Evolutionary conservation across 75 land plant genomes (phyloP), one percentile per base, ranked within the genome.

Genomic region (Selaginella moellendorffii): DNA sequence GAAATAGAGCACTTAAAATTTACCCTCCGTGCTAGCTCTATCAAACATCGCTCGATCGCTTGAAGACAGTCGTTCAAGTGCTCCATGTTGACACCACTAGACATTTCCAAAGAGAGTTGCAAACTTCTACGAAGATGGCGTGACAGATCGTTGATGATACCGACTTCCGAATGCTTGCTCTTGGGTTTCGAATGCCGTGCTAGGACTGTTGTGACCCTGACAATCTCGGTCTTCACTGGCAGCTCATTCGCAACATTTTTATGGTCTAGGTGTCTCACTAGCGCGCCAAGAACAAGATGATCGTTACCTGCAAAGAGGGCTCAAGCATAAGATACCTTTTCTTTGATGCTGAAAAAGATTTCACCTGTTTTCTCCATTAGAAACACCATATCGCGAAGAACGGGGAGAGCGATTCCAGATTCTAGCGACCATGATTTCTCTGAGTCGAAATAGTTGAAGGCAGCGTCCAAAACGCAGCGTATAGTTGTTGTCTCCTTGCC

Each of bases 401-500:
- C 83, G 28, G 76, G 69, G 8, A 85, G 72, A 59, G 90, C 90
- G 30, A 89, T 76, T 14, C 90, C 98, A 64, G 66, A 30, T 21
- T 78, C 52, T 29, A 72, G 73, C 20, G 82, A 78, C 98, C 98
- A 93, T 42, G 76, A 74, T 54, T 78, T 80, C 28, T 64, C 75
- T 10, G 61, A 68, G 74, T 93, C 98, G 76, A 93, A 86, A 75
- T 81, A 85, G 28, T 79, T 83, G 54, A 93, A 89, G 63, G 86
- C 69, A 28, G 96, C 78, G 28, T 93, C 98, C 54, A 93, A 46
- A 46, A 93, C 78, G 29, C 98, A 82, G 0, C 98, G 70, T 24
- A 76, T 78, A 31, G 98, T 93, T 30, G 90, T 89, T 19, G 83
- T 90, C 58, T 93, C 98, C 72, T 83, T 89, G 27, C 88, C 90